These are phyloP conservation scores for Mycena floridula DNA, from an alignment of 768 basidiomycete genomes.

Conservation along the genomic window DNA sequence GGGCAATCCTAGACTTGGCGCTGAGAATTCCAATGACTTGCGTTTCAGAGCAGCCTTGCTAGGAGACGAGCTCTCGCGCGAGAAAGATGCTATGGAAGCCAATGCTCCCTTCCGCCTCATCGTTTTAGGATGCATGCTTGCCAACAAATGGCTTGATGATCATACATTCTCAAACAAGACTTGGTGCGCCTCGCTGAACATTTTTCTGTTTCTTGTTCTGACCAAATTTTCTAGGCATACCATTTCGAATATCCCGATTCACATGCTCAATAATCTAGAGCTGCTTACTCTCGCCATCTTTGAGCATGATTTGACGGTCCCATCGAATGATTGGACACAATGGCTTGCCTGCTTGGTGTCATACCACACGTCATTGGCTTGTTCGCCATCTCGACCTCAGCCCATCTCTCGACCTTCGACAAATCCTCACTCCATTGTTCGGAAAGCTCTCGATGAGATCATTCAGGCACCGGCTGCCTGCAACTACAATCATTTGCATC, in stretches of 20 bases:
- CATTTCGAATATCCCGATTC: slow-evolving; percentile 71
- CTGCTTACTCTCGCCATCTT: slow-evolving; percentile 67
- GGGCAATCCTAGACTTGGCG: slow-evolving; percentile 40
- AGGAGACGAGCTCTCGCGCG: slow-evolving; percentile 38
- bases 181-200: slow-evolving; percentile 43
- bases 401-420: slow-evolving; percentile 75
- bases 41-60: slow-evolving; percentile 62
- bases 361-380: slow-evolving; percentile 59
- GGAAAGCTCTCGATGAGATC: slow-evolving; percentile 65
- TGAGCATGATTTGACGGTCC: slow-evolving; percentile 62
- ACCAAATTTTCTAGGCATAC: slow-evolving; percentile 51
- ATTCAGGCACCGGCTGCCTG: slow-evolving; percentile 40
- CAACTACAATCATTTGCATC: slow-evolving; percentile 24
- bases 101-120: slow-evolving; percentile 68
- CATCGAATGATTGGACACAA: slow-evolving; percentile 56
- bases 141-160: slow-evolving; percentile 86
- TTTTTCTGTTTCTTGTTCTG: slow-evolving; percentile 5
- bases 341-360: slow-evolving; percentile 65
- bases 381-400: slow-evolving; percentile 56
- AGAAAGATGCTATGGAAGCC: slow-evolving; percentile 46
- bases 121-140: slow-evolving; percentile 77
- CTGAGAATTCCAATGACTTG: slow-evolving; percentile 51
- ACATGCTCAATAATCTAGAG: slow-evolving; percentile 65
- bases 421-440: slow-evolving; percentile 64
- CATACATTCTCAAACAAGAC: slow-evolving; percentile 89